Conservation (phyloP, 2,329 filamentous ascomycete genomes). For the Pseudogymnoascus sp. region DNA sequence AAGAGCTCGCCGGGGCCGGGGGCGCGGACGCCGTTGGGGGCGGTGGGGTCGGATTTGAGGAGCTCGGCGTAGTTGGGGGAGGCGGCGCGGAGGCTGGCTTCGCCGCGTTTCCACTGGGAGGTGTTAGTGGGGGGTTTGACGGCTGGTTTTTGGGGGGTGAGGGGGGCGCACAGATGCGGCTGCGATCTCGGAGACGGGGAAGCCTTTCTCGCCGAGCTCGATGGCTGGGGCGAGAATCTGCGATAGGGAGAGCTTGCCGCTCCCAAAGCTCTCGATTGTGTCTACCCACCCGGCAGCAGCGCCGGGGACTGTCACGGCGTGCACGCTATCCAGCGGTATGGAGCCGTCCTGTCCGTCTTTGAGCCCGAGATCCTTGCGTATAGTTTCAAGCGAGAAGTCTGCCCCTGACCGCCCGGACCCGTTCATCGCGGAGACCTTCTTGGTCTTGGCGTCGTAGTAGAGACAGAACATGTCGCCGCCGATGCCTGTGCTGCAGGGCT, state of each 20-base stretch:
- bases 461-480: conserved; percentile 97
- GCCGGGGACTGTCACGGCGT: conserved; percentile 80
- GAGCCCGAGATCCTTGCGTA: conserved; percentile 62
- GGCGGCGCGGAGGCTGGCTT: too few relatives aligned
- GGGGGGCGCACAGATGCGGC: too few relatives aligned
- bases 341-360: conserved; percentile 43
- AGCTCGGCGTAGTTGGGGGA: too few relatives aligned
- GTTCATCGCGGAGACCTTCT: conserved; percentile 78
- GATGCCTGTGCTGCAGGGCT: conserved; percentile 87
- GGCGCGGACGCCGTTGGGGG: too few relatives aligned
- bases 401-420: conserved; percentile 78
- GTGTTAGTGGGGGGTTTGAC: too few relatives aligned
- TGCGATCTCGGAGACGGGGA: conserved; percentile 71
- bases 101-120: too few relatives aligned
- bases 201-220: conserved; percentile 77
- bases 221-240: conserved; percentile 79
- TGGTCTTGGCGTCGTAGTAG: conserved; percentile 76
- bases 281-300: conserved; percentile 93
- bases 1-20: too few relatives aligned
- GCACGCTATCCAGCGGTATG: conserved; percentile 69
- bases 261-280: conserved; percentile 78
- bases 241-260: conserved; percentile 67
- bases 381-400: conserved; percentile 58
- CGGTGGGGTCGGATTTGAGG: too few relatives aligned
- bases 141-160: too few relatives aligned